Conservation (phyloP, 257 asterid genomes). For the Primulina huaijiensis region DNA sequence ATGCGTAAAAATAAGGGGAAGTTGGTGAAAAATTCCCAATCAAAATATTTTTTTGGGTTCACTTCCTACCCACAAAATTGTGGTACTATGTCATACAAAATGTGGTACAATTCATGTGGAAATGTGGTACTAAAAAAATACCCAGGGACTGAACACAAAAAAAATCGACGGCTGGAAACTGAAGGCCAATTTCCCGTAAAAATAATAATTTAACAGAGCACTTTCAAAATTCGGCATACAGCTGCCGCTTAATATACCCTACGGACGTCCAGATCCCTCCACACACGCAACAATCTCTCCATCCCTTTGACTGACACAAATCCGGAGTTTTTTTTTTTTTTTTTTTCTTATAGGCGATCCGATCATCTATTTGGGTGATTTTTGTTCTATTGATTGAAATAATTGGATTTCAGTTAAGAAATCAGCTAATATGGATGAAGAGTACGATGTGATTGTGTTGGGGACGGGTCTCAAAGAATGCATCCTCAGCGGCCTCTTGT, state of each 20-base stretch:
- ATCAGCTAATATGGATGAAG: slow-evolving; percentile 51
- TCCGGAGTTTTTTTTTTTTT: slow-evolving; percentile 29
- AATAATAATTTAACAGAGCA: background rate
- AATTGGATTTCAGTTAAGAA: slow-evolving; percentile 6
- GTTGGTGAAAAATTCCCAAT: too few species aligned
- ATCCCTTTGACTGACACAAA: slow-evolving; percentile 3
- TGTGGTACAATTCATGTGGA: too few species aligned
- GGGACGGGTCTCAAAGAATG: slow-evolving; percentile 74
- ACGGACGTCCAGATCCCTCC: background rate
- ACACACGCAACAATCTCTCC: background rate
- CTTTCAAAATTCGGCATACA: background rate
- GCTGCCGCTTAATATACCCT: background rate
- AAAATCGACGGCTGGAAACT: too few species aligned
- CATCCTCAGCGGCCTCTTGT: slow-evolving; percentile 68
- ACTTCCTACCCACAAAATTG: too few species aligned
- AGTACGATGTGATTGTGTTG: slow-evolving; percentile 61
- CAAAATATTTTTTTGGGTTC: too few species aligned
- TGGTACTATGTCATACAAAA: too few species aligned
- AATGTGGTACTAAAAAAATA: too few species aligned
- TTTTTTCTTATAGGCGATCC: slow-evolving; percentile 12
- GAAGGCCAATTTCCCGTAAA: too few species aligned
- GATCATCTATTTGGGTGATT: slow-evolving; percentile 17
- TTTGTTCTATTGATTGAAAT: slow-evolving; percentile 10
- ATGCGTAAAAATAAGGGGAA: too few species aligned
- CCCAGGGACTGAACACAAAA: too few species aligned